Percentiles rank a stretch among this genome's conserved stretches.
These are phyloP conservation scores for Acanthamoeba healyi DNA, from an alignment of 208 protist species.

Conservation along the genomic window DNA sequence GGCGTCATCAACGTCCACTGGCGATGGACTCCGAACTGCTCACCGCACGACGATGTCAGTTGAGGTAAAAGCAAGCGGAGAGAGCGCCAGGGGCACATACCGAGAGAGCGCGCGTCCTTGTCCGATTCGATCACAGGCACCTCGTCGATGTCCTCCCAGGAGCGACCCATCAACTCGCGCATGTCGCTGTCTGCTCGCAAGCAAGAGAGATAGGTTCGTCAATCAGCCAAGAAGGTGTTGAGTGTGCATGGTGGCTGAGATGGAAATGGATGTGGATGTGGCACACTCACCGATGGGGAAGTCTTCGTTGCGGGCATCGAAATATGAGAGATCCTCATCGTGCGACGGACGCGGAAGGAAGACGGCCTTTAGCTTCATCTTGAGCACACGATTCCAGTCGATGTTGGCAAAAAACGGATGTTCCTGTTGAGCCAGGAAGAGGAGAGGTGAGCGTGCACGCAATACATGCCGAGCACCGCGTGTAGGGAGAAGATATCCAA, in stretches of 20 bases:
- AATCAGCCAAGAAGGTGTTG: too few species aligned
- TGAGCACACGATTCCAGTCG: constrained; percentile 84
- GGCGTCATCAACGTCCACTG: constrained; percentile 33
- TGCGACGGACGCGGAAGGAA: constrained; percentile 6
- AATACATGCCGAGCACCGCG: too few species aligned
- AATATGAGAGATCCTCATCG: constrained; percentile 22
- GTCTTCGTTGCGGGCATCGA: constrained; percentile 53
- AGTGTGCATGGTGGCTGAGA: too few species aligned
- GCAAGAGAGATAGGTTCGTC: too few species aligned
- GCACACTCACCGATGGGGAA: constrained; percentile 1
- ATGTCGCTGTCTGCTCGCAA: constrained; percentile 1
- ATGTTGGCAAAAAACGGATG: constrained; percentile 86
- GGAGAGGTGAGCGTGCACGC: too few species aligned
- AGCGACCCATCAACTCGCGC: constrained; percentile 38
- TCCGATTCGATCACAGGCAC: not conserved
- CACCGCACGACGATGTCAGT: too few species aligned
- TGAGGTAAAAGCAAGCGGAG: too few species aligned
- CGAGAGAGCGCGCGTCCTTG: not conserved
- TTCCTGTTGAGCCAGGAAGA: too few species aligned
- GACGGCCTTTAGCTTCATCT: constrained; percentile 56
- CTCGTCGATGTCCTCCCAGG: constrained; percentile 38
- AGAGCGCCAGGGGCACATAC: not conserved
- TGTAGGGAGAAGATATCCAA: too few species aligned
- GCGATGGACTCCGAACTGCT: constrained; percentile 5
- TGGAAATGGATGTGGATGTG: too few species aligned